Evolutionary conservation across 225 moss, liverwort and hornwort species (phyloP), one percentile per base, ranked within the genome.

Genomic region (Sphagnum tenellum): DNA sequence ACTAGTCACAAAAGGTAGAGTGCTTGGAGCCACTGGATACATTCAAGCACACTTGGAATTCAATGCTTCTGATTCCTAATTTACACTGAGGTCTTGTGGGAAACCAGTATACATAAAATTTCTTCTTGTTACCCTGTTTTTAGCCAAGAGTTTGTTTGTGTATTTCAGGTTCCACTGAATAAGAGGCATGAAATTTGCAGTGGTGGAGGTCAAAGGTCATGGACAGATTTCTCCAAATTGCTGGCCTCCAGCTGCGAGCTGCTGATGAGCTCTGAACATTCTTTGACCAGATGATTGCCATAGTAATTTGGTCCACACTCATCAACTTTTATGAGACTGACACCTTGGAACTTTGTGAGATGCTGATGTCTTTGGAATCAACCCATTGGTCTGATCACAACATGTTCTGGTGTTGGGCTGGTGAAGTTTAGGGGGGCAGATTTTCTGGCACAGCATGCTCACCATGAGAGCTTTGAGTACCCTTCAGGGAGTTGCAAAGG

Each of bases 361-460:
- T 29, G 29, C 29, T 29, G 29, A 29, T 29, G 29, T 29, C 29
- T 29, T 29, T 29, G 29, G 29, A 29, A 29, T 29, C 29, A 29
- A 29, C 29, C 29, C 29, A 29, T 29, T 29, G 29, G 29, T 29
- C 29, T 29, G 29, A 29, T 29, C 29, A 29, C 29, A 29, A 29
- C 29, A 29, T 29, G 29, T 29, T 70, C 60, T 61, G 59, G n/a
- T 57, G 49, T 48, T 55, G 12, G 29, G 47, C 3, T 75, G 29
- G 78, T 71, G n/a, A 77, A 92, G 93, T 82, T 66, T 93, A 73
- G 90, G 90, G 93, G 93, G 63, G 90, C 90, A 54, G 93, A 90
- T 81, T 93, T 93, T 69, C 79, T 93, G 69, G 90, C 85, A 61
- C 75, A 82, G 67, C 86, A 93, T 65, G 93, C 93, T 12, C 82